Evolutionary conservation across 345 rosid species (phyloP).

Genomic region (Eucalyptus decipiens): DNA sequence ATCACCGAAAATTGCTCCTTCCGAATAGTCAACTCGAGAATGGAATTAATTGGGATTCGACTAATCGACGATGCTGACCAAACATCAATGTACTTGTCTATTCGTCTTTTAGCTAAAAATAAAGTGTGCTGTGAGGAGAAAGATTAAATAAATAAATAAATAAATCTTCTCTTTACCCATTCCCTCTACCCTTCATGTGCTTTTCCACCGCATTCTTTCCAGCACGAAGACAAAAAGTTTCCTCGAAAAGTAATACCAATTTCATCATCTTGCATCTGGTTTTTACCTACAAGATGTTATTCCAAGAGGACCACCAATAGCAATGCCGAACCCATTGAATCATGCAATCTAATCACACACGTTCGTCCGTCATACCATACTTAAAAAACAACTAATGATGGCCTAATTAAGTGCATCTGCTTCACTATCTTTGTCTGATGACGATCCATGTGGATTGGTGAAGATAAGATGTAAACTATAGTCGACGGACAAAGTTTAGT

Average conservation of each 20-base stretch:
- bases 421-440: not conserved
- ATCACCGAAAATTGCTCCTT: not conserved
- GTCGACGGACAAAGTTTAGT: not conserved
- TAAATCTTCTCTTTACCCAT: not conserved
- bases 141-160: not conserved
- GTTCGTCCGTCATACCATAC: not conserved
- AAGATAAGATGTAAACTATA: not conserved
- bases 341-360: not conserved
- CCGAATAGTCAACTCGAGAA: not conserved
- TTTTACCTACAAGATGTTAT: not conserved
- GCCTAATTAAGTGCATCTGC: not conserved
- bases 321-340: not conserved
- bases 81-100: not conserved
- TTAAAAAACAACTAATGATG: not conserved
- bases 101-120: not conserved
- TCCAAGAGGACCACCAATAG: not conserved
- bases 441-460: not conserved
- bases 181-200: not conserved
- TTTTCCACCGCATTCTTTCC: not conserved
- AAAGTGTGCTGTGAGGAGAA: not conserved
- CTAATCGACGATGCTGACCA: not conserved
- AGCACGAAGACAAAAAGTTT: not conserved
- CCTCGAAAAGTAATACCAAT: not conserved
- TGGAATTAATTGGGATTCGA: not conserved
- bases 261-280: not conserved